Base-by-base conservation (phyloP, 495 filamentous ascomycete genomes). In the Cercophora newfieldiana region DNA sequence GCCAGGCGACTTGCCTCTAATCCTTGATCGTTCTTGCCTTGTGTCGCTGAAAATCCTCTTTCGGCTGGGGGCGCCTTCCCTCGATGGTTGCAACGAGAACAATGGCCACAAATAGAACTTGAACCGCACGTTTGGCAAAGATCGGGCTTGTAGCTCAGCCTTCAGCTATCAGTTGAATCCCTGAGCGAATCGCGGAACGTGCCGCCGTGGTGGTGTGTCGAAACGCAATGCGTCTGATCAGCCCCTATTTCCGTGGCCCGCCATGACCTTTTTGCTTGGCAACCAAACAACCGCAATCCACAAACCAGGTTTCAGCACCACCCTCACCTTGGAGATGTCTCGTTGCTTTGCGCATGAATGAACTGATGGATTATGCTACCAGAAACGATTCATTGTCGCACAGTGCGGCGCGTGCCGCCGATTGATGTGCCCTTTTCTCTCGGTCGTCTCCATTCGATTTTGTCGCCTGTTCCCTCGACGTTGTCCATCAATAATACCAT, bases 321-420 rank as follows among this genome's bases (percentile, higher is more conserved):
- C 22, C 18, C 8, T 25, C 1, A 8, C 18, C 10, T 57, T 57
- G 26, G 18, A 44, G 10, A 30, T 18, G 16, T 19, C 50, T 53
- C n/a, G 1, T 53, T n/a, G 50, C 48, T 51, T 58, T 64, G 63
- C 47, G 68, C 12, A 58, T 58, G 51, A 58, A 58, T n/a, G 19
- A 22, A 22, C n/a, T 16, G 12, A 44, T 44, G 4, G 37, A 44
- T 44, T 16, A 44, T 14, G 37, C 50, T 26, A 53, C 24, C 50
- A 53, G 50, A 26, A 53, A 22, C 50, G 6, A 53, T 22, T 26
- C 50, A 22, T 2, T 7, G 14, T 10, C 26, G 6, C 12, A 1
- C 26, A 12, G 24, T 30, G 18, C 22, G 54, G 18, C 54, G 21
- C 26, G 26, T 26, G 26, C 26, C 22, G 18, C 16, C 29, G 8